These are phyloP conservation scores for Drosera capensis DNA, from an alignment of 148 eudicot genomes.

Conservation along the genomic window DNA sequence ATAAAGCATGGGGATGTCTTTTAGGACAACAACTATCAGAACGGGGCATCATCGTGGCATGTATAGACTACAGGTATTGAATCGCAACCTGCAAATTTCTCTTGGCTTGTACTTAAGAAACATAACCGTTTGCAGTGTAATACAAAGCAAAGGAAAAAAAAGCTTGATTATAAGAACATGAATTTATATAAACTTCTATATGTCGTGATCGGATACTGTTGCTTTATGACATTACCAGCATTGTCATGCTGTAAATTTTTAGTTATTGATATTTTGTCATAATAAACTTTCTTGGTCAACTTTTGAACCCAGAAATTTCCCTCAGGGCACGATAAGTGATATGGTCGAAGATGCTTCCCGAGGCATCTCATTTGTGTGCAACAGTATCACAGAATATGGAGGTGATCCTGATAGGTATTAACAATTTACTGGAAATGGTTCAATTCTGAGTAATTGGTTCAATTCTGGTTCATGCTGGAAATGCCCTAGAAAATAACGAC, in stretches of 20 bases:
- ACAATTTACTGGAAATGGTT: constrained; percentile 1
- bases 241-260: no score
- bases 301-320: constrained; percentile 60
- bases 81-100: no score
- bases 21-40: constrained; percentile 57
- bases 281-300: not conserved
- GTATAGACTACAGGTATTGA: constrained; percentile 70
- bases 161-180: no score
- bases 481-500: not conserved
- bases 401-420: constrained; percentile 91
- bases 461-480: not conserved
- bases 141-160: no score
- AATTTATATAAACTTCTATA: no score
- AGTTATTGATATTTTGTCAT: no score
- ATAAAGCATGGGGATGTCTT: constrained; percentile 80
- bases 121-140: no score
- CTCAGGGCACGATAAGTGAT: constrained; percentile 85
- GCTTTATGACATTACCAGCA: no score
- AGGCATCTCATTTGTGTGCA: constrained; percentile 86
- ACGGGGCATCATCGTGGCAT: constrained; percentile 62
- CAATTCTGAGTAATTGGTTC: not conserved
- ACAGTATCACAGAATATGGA: constrained; percentile 85
- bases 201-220: no score
- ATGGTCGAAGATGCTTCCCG: constrained; percentile 84
- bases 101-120: no score